Base-by-base conservation (phyloP, 2,329 filamentous ascomycete species). In the Aspergillus pseudoviridinutans region DNA sequence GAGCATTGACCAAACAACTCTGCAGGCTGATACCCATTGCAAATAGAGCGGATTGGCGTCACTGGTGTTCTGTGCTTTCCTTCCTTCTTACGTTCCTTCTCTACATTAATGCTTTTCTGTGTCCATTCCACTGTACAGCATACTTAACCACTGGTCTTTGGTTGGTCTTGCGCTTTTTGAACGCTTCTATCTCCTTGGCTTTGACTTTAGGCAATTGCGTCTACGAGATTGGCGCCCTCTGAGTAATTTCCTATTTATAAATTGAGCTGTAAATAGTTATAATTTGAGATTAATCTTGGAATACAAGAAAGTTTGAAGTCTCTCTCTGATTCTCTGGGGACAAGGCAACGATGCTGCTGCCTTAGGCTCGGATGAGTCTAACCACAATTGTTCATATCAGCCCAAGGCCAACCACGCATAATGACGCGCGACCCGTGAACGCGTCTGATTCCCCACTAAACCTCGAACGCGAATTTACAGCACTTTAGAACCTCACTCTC, bases 31-130 rank as follows among this genome's bases (percentile, higher is more conserved):
- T 73, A 73, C 69, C 70, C 66, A 56, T 66, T 66, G 59, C 64
- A 62, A 62, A 71, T 72, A 72, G 64, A 71, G 58, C 64, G 67
- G 66, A 56, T 55, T 58, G 71, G 71, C 67, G 70, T 68, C 59
- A 57, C 49, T 56, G 69, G 70, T 59, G 70, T 71, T 69, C 58
- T 59, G 55, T 52, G 53, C 49, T 53, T 54, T 62, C 57, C 29
- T 53, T 51, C 49, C 44, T 54, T 59, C 28, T 50, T 47, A 41
- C 38, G 56, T 56, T 61, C 10, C 41, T 50, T 50, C 17, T 38
- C n/a, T n/a, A 28, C 53, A 44, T 46, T 4, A 5, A 58, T 35
- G 49, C 35, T 56, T 56, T 12, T 47, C 29, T 53, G 38, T 50
- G 49, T 52, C 28, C 47, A 38, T 49, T 52, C 28, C 47, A 38